A percentile compares a stretch with the other conserved stretches of the same genome.
Evolutionary conservation across 257 asterid species (phyloP).

Genomic region (Scutellaria baicalensis): DNA sequence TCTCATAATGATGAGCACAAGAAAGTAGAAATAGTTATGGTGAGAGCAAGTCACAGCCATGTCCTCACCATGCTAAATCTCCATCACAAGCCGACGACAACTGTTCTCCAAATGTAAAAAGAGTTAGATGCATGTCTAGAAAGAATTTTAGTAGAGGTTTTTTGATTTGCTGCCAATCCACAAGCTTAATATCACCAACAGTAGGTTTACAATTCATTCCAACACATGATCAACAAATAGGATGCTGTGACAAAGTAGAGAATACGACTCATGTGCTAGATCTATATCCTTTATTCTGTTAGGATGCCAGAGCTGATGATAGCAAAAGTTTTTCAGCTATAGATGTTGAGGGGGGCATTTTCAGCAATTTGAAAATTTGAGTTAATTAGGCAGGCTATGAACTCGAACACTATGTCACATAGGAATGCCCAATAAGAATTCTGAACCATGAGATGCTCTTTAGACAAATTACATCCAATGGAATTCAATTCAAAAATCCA

Average conservation of each 20-base stretch:
- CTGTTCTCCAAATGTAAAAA: not conserved
- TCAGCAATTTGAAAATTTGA: not conserved
- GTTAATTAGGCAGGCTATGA: not conserved
- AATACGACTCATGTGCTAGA: not conserved
- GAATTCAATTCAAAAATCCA: not conserved
- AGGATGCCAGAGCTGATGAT: not conserved
- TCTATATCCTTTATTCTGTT: not conserved
- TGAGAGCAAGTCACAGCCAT: not conserved
- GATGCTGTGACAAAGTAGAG: not conserved
- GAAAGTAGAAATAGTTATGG: not conserved
- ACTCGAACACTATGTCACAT: not conserved
- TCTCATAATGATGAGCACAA: not conserved
- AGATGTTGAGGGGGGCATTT: not conserved
- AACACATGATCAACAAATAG: not conserved
- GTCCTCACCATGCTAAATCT: not conserved
- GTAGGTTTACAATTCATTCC: not conserved
- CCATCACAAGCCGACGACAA: not conserved
- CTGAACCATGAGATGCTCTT: not conserved
- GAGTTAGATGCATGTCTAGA: not conserved
- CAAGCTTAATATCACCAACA: not conserved
- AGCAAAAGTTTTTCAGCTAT: not conserved
- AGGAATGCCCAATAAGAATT: not conserved
- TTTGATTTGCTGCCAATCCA: not conserved
- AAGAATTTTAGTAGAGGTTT: not conserved
- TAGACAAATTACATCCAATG: not conserved